Evolutionary conservation across 129 eudicot genomes (phyloP).

Genomic region (Daucus carota): DH1_v3.0 NC_030389.2:34109501-34110000

Average conservation of each 20-base stretch:
- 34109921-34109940: conserved; percentile 78
- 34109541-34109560: neutral
- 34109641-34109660: neutral
- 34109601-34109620: neutral
- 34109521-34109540: neutral
- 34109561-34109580: neutral
- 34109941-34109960: conserved; percentile 83
- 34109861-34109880: neutral
- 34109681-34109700: neutral
- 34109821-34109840: neutral
- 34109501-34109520: neutral
- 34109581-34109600: neutral
- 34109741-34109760: neutral
- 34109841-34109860: neutral
- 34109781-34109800: neutral
- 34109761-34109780: neutral
- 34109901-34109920: conserved; percentile 76
- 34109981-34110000: conserved; percentile 93
- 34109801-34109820: neutral
- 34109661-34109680: neutral
- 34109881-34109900: conserved; percentile 47
- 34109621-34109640: neutral
- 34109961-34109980: conserved; percentile 78
- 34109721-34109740: neutral
- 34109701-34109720: neutral